Percentiles rank a stretch among this genome's conserved stretches.
Conservation (phyloP, 176 grass and related monocot genomes). For the Oropetium thomaeum region DNA sequence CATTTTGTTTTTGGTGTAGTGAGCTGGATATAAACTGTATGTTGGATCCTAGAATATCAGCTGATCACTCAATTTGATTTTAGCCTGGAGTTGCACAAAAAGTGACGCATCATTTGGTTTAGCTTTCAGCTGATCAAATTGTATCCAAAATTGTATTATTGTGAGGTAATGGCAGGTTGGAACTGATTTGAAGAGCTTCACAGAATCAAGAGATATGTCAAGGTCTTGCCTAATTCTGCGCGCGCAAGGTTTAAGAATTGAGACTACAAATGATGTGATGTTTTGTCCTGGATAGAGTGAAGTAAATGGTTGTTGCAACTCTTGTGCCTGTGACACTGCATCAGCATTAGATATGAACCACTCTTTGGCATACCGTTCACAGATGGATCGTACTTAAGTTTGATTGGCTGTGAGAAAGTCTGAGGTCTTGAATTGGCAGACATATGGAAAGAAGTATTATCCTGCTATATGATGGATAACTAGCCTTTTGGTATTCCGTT, state of each 20-base stretch:
- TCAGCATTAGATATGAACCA: neutral
- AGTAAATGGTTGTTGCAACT: neutral
- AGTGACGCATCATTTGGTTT: neutral
- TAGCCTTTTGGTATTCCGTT: slow-evolving; percentile 7
- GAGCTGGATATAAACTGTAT: slow-evolving; percentile 24
- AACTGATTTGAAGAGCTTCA: neutral
- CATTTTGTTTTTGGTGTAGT: slow-evolving; percentile 6
- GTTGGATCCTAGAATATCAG: neutral
- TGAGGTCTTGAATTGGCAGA: slow-evolving; percentile 5
- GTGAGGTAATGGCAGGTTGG: neutral
- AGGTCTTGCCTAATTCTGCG: neutral
- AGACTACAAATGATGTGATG: slow-evolving; percentile 1
- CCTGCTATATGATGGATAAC: neutral
- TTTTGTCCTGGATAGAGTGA: neutral
- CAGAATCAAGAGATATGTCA: neutral
- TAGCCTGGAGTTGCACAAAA: neutral
- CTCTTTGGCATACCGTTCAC: neutral
- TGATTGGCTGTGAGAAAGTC: neutral
- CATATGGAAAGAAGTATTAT: neutral
- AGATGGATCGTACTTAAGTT: neutral
- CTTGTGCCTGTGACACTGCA: neutral
- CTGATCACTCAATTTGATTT: slow-evolving; percentile 6
- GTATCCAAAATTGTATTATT: neutral
- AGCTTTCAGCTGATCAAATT: slow-evolving; percentile 1
- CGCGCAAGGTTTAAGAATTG: neutral